Evolutionary conservation across 805 yeast species (phyloP).

Genomic region (Wickerhamiella parazyma): DNA sequence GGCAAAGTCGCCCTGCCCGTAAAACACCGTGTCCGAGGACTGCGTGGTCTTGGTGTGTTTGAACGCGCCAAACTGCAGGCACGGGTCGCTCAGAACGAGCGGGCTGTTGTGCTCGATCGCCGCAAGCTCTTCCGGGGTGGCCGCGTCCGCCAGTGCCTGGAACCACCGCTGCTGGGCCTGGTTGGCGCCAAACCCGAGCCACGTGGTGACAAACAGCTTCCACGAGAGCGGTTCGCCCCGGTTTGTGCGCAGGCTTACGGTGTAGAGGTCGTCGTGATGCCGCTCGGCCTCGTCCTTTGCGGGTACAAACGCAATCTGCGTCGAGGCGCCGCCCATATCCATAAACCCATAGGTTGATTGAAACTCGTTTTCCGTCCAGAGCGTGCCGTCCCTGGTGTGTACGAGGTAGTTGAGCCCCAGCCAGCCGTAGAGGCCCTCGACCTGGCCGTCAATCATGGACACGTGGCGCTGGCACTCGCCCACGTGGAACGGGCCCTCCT

Average conservation of each 20-base stretch:
- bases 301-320: conserved; percentile 91
- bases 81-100: conserved; percentile 49
- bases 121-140: conserved; percentile 8
- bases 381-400: conserved; percentile 32
- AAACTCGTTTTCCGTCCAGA: conserved; percentile 19
- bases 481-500: conserved; percentile 40
- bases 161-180: conserved; percentile 72
- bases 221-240: conserved; percentile 63
- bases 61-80: conserved; percentile 50
- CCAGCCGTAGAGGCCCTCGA: conserved; percentile 96
- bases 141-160: conserved; percentile 25
- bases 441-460: conserved; percentile 81
- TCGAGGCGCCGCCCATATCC: conserved; percentile 99
- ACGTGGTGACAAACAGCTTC: conserved; percentile 85
- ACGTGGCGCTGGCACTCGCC: conserved; percentile 56
- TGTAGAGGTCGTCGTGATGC: conserved; percentile 62
- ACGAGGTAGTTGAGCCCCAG: conserved; percentile 73
- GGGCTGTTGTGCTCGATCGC: conserved; percentile 11
- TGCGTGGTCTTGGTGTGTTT: conserved; percentile 6
- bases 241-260: conserved; percentile 48
- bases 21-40: conserved; percentile 27
- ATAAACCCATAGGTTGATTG: conserved; percentile 61
- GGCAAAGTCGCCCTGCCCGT: conserved; percentile 70
- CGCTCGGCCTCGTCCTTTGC: conserved; percentile 41
- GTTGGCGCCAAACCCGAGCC: conserved; percentile 97